Evolutionary conservation across 495 filamentous ascomycete genomes (phyloP).

Genomic region (Lepidopterella palustris): DNA sequence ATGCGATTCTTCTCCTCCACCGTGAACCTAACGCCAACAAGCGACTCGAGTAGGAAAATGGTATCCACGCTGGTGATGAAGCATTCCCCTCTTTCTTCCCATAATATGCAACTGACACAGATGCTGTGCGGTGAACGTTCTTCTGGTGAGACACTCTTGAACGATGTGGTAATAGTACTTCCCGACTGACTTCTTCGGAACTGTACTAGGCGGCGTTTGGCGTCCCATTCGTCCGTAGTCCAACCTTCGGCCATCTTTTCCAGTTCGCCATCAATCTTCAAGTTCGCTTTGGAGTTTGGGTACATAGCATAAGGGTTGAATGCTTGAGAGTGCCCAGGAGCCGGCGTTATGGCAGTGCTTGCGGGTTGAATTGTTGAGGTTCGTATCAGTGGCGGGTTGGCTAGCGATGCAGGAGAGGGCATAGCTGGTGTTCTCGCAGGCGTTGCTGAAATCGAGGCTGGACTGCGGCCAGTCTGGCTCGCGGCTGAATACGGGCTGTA

Average conservation of each 20-base stretch:
- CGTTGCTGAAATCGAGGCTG: constrained; percentile 34
- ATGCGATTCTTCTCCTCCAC: constrained; percentile 97
- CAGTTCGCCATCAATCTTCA: constrained; percentile 81
- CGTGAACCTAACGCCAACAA: constrained; percentile 72
- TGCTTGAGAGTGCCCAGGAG: constrained; percentile 24
- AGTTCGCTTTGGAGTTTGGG: constrained; percentile 67
- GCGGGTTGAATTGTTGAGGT: constrained; percentile 72
- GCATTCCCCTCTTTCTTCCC: constrained; percentile 79
- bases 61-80: constrained; percentile 96
- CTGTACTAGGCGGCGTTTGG: constrained; percentile 73
- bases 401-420: constrained; percentile 41
- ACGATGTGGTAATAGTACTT: constrained; percentile 37
- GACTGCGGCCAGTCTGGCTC: constrained; percentile 33
- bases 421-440: constrained; percentile 36
- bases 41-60: constrained; percentile 80
- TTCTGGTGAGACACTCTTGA: constrained; percentile 36
- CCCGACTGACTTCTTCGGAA: constrained; percentile 68
- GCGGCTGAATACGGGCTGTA: constrained; percentile 38
- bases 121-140: constrained; percentile 34
- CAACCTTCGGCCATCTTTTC: constrained; percentile 71
- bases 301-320: constrained; percentile 83
- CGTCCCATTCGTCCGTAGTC: constrained; percentile 69
- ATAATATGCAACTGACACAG: constrained; percentile 54
- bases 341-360: constrained; percentile 40
- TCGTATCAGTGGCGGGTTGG: constrained; percentile 66